Evolutionary conservation across 139 green algal species (phyloP).

Genomic region (Yamagishiella unicocca): DNA sequence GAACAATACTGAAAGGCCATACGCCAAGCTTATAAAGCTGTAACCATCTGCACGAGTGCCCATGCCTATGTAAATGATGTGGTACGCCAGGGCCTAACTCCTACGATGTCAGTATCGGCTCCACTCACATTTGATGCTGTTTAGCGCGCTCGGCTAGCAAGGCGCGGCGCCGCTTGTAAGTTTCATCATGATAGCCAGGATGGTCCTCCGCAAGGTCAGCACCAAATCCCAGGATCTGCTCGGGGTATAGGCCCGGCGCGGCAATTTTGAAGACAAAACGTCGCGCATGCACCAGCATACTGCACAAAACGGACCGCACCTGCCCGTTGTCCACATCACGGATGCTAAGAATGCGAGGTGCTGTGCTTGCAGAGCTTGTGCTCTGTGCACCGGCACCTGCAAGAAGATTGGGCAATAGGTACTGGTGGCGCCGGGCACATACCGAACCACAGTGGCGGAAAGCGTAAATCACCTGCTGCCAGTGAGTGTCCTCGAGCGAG

Average conservation of each 20-base stretch:
- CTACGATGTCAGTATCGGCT: no score
- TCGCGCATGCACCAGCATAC: not conserved
- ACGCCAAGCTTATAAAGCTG: no score
- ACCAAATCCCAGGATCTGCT: conserved; percentile 59
- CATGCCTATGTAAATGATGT: no score
- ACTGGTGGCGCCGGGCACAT: no score
- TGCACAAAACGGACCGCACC: no score
- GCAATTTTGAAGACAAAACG: not conserved
- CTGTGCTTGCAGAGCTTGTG: no score
- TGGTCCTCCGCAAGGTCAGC: conserved; percentile 61
- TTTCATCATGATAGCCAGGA: conserved; percentile 74
- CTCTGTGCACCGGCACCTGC: no score
- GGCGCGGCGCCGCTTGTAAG: conserved; percentile 82
- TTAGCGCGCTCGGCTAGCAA: conserved; percentile 79
- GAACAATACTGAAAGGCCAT: no score
- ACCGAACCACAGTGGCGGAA: no score
- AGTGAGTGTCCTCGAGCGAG: not conserved
- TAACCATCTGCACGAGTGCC: no score
- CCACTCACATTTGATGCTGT: conserved; percentile 72
- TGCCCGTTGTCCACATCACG: conserved; percentile 54
- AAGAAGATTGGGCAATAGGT: no score
- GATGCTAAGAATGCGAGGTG: conserved; percentile 17
- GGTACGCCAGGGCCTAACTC: no score
- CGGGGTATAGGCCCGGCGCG: not conserved
- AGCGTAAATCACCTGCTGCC: not conserved